Percentiles rank a stretch among this genome's conserved stretches.
These are phyloP conservation scores for Biscogniauxia mediterranea DNA, from an alignment of 2,329 filamentous ascomycete genomes.

Conservation along the genomic window DNA sequence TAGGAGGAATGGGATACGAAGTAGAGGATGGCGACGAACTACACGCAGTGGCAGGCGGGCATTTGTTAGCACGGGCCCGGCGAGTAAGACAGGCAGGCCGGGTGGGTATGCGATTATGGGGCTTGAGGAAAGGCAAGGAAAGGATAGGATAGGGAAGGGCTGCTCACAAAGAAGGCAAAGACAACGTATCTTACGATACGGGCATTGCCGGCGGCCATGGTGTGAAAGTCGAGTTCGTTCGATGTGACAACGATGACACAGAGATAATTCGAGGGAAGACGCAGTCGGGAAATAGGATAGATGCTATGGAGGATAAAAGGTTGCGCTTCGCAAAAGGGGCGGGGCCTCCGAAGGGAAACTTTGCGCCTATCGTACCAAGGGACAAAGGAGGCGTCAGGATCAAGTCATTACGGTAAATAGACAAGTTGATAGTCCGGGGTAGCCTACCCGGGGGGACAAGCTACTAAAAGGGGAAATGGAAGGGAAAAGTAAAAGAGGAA, in stretches of 20 bases:
- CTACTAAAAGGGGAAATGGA: neutral
- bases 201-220: slow-evolving; percentile 66
- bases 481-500: neutral
- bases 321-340: slow-evolving; percentile 15
- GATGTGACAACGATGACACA: slow-evolving; percentile 2
- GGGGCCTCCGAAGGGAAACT: slow-evolving; percentile 18
- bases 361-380: slow-evolving; percentile 14
- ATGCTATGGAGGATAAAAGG: slow-evolving; percentile 9
- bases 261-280: neutral
- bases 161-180: slow-evolving; percentile 78
- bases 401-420: slow-evolving; percentile 24
- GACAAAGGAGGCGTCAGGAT: slow-evolving; percentile 27
- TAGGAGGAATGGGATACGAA: slow-evolving; percentile 67
- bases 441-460: slow-evolving; percentile 6
- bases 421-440: slow-evolving; percentile 5
- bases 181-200: slow-evolving; percentile 77
- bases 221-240: slow-evolving; percentile 20
- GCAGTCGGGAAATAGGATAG: slow-evolving; percentile 3
- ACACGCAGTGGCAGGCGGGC: neutral
- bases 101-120: neutral
- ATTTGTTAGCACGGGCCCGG: slow-evolving; percentile 16
- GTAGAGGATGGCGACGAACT: slow-evolving; percentile 73
- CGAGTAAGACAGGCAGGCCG: neutral
- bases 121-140: neutral
- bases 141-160: neutral